Evolutionary conservation across 352 stramenopile species (phyloP), one percentile per base, ranked within the genome.

Genomic region (Globisporangium spiculum): DNA sequence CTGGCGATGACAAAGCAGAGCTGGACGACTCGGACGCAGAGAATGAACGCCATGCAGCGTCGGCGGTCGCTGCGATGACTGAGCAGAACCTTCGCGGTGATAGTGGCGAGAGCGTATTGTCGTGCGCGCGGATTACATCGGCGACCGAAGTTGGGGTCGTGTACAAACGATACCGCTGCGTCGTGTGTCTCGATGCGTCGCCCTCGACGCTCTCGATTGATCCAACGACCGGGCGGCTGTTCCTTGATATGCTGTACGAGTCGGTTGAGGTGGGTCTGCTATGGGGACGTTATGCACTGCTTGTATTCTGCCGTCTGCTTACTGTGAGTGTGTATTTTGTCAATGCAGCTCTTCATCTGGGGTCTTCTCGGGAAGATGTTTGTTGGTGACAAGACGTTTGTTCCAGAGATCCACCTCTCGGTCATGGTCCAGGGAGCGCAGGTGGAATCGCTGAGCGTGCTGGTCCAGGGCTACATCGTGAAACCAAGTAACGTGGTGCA

Each of bases 141-240:
- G 69, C 76, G 62, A 87, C 80, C 0, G 61, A 75, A 48, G 79
- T 96, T 20, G 52, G 63, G n/a, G 74, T 87, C 48, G 71, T 94
- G 32, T 96, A 93, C 73, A 72, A 78, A 20, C 82, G 84, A 53
- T 97, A 96, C 58, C 86, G 88, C 60, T 93, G 88, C 52, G 86
- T 93, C 5, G 65, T 97, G 38, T 96, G 85, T 72, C 77, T 97
- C 22, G 89, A 97, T 66, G 86, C 84, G 30, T 96, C 86, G 38
- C 89, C 88, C 16, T 97, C 88, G 36, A 86, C 87, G 26, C 72
- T 93, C 26, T 91, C 89, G 30, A 95, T 97, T 59, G 89, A 97
- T 62, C 75, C 87, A 18, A 66, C 72, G 0, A 89, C 84, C 0
- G 89, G 88, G 10, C 80, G 79, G 2, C 72, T 96, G 20, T 95